Percentiles rank a stretch among this genome's conserved stretches.
phyloP scores from a whole-genome alignment of 352 stramenopile genomes.

The Pythium periplocum region DNA sequence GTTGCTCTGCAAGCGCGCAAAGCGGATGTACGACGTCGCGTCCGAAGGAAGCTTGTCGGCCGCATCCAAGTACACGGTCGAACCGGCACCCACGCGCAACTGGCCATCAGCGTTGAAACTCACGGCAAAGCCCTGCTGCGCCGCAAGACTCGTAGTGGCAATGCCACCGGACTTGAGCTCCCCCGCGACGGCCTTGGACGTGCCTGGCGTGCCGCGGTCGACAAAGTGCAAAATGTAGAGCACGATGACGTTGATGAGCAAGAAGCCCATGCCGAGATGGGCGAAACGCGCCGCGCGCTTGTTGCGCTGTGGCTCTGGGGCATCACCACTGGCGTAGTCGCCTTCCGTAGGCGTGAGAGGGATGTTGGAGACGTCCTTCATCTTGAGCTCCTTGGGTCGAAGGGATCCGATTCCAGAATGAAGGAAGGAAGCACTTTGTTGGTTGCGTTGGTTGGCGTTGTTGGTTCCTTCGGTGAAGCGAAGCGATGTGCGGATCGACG shows the following conservation, averaged over 20 bases:
- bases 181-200: constrained; percentile 21
- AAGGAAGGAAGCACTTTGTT: neutral
- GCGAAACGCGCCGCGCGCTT: constrained; percentile 24
- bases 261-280: constrained; percentile 39
- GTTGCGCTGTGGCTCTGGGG: constrained; percentile 15
- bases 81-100: constrained; percentile 54
- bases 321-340: constrained; percentile 21
- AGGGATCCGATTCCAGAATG: constrained; percentile 23
- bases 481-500: constrained; percentile 3
- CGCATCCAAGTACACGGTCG: constrained; percentile 61
- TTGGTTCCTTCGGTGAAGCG: constrained; percentile 9
- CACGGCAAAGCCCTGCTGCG: constrained; percentile 48
- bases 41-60: constrained; percentile 31
- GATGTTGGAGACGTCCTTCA: constrained; percentile 30
- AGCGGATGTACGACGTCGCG: constrained; percentile 51
- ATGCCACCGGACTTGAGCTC: constrained; percentile 22
- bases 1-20: constrained; percentile 37
- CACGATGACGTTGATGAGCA: constrained; percentile 78
- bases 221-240: constrained; percentile 81
- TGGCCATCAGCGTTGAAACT: constrained; percentile 47
- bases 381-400: constrained; percentile 23
- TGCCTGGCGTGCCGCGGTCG: constrained; percentile 34
- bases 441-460: neutral
- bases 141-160: constrained; percentile 13
- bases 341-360: constrained; percentile 42